Evolutionary conservation across 139 green algal genomes (phyloP).

Genomic region (Yamagishiella unicocca): DNA sequence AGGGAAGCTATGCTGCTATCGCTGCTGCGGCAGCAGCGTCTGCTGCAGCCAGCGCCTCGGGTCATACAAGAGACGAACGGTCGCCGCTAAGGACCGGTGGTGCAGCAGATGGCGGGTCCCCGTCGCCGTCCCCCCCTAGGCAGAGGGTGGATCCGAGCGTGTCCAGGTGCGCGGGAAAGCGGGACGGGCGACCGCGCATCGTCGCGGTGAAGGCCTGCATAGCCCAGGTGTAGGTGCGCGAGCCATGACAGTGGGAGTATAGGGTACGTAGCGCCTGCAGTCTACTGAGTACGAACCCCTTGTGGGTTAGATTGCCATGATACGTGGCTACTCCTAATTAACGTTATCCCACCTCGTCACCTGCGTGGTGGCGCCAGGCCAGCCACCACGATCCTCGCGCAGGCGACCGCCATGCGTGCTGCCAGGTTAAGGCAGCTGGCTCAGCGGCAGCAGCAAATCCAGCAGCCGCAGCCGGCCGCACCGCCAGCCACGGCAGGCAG

Average conservation of each 20-base stretch:
- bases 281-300: too few species aligned
- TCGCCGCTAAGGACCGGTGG: too few species aligned
- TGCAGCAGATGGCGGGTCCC: neutral
- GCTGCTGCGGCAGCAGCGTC: neutral
- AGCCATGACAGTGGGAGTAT: too few species aligned
- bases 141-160: conserved; percentile 22
- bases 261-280: too few species aligned
- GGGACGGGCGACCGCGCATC: too few species aligned
- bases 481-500: neutral
- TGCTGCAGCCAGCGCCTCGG: neutral
- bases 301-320: too few species aligned
- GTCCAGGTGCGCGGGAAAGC: conserved; percentile 24
- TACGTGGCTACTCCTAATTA: too few species aligned
- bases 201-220: too few species aligned
- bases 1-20: conserved; percentile 6
- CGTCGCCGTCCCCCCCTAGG: neutral
- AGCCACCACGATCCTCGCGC: conserved; percentile 30
- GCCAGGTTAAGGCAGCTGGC: conserved; percentile 43
- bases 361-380: neutral
- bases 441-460: conserved; percentile 26
- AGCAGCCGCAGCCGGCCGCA: neutral
- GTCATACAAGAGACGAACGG: too few species aligned
- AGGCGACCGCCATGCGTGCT: conserved; percentile 11
- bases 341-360: too few species aligned
- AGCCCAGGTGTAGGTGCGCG: too few species aligned